Conservation (phyloP, 2,329 filamentous ascomycete genomes). For the Septoria petroselini region DNA sequence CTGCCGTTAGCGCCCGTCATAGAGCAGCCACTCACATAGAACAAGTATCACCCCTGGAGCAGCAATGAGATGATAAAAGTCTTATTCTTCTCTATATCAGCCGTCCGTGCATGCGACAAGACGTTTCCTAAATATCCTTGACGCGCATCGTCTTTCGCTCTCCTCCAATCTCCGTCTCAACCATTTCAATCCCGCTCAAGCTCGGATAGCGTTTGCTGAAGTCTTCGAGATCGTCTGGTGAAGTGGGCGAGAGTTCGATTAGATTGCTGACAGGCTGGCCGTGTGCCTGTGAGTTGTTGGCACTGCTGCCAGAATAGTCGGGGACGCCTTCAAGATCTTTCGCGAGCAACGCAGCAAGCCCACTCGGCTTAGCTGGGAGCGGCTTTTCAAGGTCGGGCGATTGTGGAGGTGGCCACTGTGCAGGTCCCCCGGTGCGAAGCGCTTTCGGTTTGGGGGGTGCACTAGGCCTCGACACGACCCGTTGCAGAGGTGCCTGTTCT, state of each 20-base stretch:
- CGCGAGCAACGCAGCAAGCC: constrained; percentile 38
- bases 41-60: too few species aligned
- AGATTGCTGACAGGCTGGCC: constrained; percentile 5
- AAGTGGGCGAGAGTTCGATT: constrained; percentile 11
- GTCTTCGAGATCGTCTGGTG: constrained; percentile 23
- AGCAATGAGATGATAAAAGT: background rate
- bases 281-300: constrained; percentile 12
- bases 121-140: constrained; percentile 14
- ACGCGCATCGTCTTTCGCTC: constrained; percentile 18
- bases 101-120: background rate
- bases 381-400: constrained; percentile 14
- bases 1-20: too few species aligned
- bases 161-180: constrained; percentile 51
- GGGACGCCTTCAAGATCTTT: constrained; percentile 41
- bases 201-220: constrained; percentile 88
- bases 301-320: constrained; percentile 31
- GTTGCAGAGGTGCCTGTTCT: constrained; percentile 18
- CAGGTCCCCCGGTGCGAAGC: constrained; percentile 48
- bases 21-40: too few species aligned
- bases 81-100: background rate
- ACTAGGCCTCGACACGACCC: constrained; percentile 46
- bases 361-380: constrained; percentile 19
- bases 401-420: constrained; percentile 22
- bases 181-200: constrained; percentile 80
- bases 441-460: constrained; percentile 61